Percentiles rank a stretch among this genome's conserved stretches.
These are phyloP conservation scores for Pleurotus ostreatus DNA, from an alignment of 768 basidiomycete genomes.

Conservation along the genomic window DNA sequence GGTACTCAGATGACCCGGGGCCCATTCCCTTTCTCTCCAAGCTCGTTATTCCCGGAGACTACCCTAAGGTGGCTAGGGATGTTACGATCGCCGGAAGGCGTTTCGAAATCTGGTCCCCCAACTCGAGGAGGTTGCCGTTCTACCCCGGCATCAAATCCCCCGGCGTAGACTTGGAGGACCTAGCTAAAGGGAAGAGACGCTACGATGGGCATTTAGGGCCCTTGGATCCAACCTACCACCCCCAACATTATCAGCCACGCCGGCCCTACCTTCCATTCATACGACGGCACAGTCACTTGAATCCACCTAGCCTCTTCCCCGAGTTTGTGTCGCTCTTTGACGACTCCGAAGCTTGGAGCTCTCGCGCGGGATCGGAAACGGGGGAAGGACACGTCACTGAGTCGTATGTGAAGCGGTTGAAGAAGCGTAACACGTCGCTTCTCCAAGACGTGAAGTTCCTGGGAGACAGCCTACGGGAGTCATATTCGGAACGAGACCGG, in stretches of 20 bases:
- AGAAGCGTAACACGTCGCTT: too few species aligned
- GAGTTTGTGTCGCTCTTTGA: too few species aligned
- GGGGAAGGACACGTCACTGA: too few species aligned
- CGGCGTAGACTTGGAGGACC: not conserved
- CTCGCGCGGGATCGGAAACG: too few species aligned
- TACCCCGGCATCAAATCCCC: not conserved
- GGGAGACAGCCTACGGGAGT: too few species aligned
- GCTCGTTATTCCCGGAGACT: not conserved
- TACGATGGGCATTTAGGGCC: slow-evolving; percentile 1
- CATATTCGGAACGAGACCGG: too few species aligned
- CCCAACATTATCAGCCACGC: not conserved
- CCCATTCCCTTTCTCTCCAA: not conserved
- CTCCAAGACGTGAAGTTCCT: too few species aligned
- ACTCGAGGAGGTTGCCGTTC: not conserved
- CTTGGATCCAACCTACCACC: not conserved
- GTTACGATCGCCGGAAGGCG: not conserved
- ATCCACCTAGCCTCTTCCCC: too few species aligned
- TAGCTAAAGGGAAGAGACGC: not conserved
- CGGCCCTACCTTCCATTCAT: not conserved
- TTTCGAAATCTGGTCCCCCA: slow-evolving; percentile 1
- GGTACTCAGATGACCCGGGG: not conserved
- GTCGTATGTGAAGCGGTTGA: too few species aligned
- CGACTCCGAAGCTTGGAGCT: too few species aligned
- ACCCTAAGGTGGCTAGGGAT: not conserved
- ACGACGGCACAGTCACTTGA: not conserved